A percentile compares a stretch with the other conserved stretches of the same genome.
Conservation (phyloP, 306 rosid species). For the Prunus armeniaca region DNA sequence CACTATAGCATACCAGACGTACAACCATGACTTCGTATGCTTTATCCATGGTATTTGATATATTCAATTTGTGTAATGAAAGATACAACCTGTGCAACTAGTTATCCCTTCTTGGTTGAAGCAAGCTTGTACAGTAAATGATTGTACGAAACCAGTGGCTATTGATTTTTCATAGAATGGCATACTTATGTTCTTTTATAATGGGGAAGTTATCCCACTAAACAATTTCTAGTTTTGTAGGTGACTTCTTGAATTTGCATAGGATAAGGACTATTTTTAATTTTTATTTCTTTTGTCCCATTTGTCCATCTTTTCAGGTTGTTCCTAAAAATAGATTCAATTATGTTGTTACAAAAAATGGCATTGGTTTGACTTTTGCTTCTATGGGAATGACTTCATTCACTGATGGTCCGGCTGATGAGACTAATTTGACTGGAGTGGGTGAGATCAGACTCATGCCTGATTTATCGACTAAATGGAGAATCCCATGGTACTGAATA, state of each 20-base stretch:
- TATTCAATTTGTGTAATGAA: background rate
- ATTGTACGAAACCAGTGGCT: background rate
- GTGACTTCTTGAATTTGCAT: background rate
- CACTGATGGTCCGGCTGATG: conserved; percentile 64
- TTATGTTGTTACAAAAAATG: conserved; percentile 45
- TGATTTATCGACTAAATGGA: conserved; percentile 70
- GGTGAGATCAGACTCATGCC: conserved; percentile 88
- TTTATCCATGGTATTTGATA: background rate
- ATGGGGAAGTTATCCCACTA: background rate
- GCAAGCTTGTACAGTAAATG: background rate
- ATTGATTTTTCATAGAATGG: background rate
- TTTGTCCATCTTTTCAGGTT: conserved; percentile 51
- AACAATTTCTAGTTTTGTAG: background rate
- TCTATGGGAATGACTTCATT: conserved; percentile 68
- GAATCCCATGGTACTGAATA: conserved; percentile 70
- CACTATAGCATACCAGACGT: background rate
- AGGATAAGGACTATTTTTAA: background rate
- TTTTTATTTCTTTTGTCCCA: conserved; percentile 10
- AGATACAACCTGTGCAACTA: background rate
- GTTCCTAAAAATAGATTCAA: conserved; percentile 71
- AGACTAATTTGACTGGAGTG: conserved; percentile 58
- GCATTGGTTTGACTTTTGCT: conserved; percentile 68
- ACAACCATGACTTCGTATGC: background rate
- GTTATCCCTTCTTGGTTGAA: background rate
- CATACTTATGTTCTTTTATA: background rate